Percentiles rank a stretch among this genome's conserved stretches.
Conservation (phyloP, 768 basidiomycete genomes). For the Lyophyllum shimeji region DNA sequence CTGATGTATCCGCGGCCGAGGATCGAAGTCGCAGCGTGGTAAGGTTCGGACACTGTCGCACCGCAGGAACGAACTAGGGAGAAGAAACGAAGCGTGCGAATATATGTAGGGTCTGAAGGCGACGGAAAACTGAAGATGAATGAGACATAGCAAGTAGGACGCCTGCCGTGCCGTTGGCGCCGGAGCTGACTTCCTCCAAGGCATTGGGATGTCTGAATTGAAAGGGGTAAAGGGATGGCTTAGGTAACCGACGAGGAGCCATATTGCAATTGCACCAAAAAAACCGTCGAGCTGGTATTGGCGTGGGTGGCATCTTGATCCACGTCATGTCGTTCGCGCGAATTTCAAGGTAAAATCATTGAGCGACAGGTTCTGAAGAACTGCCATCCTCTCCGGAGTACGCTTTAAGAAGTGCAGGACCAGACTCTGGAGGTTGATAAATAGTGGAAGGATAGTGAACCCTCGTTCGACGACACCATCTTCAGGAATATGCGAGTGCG, state of each 20-base stretch:
- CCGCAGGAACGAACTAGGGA: slow-evolving; percentile 15
- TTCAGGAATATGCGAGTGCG: slow-evolving; percentile 14
- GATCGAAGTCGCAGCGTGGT: slow-evolving; percentile 17
- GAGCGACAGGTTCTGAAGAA: slow-evolving; percentile 6
- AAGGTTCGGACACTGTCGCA: slow-evolving; percentile 16
- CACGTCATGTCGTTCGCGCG: slow-evolving; percentile 13
- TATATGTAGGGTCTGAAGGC: slow-evolving; percentile 16
- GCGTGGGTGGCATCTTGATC: slow-evolving; percentile 8
- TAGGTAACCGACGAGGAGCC: slow-evolving; percentile 8
- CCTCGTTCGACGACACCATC: slow-evolving; percentile 11
- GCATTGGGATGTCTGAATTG: slow-evolving; percentile 11
- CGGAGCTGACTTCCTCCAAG: slow-evolving; percentile 15
- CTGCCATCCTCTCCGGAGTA: slow-evolving; percentile 7
- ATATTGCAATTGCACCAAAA: slow-evolving; percentile 17
- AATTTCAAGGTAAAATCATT: slow-evolving; percentile 18
- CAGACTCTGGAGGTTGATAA: slow-evolving; percentile 15
- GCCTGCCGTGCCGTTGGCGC: slow-evolving; percentile 17
- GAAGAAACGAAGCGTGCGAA: slow-evolving; percentile 13
- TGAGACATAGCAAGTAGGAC: slow-evolving; percentile 10
- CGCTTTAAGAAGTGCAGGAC: slow-evolving; percentile 15
- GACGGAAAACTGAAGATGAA: slow-evolving; percentile 5
- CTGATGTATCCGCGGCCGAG: slow-evolving; percentile 4
- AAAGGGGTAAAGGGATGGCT: slow-evolving; percentile 5
- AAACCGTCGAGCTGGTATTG: slow-evolving; percentile 12
- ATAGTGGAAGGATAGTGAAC: slow-evolving; percentile 8